A percentile compares a stretch with the other conserved stretches of the same genome.
Evolutionary conservation across 805 yeast species (phyloP).

Genomic region (Candida taoyuanica): DNA sequence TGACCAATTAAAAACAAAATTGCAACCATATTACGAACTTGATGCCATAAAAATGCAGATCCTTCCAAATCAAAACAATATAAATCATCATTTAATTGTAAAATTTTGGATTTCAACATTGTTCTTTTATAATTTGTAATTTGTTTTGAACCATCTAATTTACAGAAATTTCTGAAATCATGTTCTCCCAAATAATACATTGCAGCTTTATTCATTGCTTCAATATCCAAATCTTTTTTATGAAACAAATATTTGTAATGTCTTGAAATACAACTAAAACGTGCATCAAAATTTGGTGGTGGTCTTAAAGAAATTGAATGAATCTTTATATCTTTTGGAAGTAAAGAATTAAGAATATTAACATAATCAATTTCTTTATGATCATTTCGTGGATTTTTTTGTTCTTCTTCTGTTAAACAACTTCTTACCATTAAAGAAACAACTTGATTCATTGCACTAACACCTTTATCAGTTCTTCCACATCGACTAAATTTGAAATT

Average conservation of each 20-base stretch:
- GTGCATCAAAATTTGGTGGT: conserved; percentile 79
- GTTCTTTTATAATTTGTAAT: conserved; percentile 71
- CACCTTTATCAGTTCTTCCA: conserved; percentile 96
- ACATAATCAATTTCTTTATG: conserved; percentile 70
- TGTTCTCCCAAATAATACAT: conserved; percentile 60
- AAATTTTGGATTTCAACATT: conserved; percentile 50
- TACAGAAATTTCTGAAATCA: conserved; percentile 93
- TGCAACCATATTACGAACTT: conserved; percentile 94
- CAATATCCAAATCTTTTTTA: conserved; percentile 50
- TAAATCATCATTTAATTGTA: conserved; percentile 32
- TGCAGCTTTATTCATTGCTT: conserved; percentile 67
- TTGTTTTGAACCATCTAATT: conserved; percentile 91
- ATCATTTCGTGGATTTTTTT: conserved; percentile 53
- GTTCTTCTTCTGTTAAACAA: conserved; percentile 56
- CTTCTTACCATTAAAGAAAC: conserved; percentile 78
- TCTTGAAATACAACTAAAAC: conserved; percentile 83
- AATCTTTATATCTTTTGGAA: conserved; percentile 81
- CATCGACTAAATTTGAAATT: conserved; percentile 80
- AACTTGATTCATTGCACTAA: conserved; percentile 94
- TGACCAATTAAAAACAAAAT: conserved; percentile 78
- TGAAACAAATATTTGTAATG: conserved; percentile 83
- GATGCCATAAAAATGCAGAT: conserved; percentile 95
- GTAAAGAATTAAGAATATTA: conserved; percentile 62
- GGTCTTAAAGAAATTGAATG: conserved; percentile 82
- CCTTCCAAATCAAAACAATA: conserved; percentile 78